These are phyloP conservation scores for Solanum rostratum DNA, from an alignment of 257 asterid genomes.

Conservation along the genomic window DNA sequence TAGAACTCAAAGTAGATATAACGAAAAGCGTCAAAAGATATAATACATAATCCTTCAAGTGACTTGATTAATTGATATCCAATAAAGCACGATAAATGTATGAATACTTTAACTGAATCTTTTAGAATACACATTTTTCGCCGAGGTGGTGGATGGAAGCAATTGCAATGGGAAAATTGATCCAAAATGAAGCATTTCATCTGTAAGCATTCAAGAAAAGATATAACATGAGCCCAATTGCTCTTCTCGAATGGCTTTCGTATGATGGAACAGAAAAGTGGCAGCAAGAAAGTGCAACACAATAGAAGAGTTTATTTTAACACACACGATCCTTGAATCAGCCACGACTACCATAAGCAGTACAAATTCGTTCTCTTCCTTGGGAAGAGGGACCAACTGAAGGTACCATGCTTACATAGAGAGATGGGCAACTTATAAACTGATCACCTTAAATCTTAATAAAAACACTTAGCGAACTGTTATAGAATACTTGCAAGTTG, in stretches of 20 bases:
- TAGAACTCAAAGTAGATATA: background rate
- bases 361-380: background rate
- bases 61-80: background rate
- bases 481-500: background rate
- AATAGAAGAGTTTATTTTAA: background rate
- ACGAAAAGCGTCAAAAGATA: background rate
- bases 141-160: background rate
- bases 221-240: background rate
- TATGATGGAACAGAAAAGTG: background rate
- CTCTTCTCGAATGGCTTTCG: background rate
- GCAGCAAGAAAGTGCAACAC: background rate
- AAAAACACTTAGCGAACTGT: background rate
- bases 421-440: background rate
- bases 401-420: background rate
- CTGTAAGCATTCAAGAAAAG: background rate
- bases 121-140: background rate
- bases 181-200: background rate
- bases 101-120: background rate
- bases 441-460: background rate
- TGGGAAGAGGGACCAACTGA: background rate
- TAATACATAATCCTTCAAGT: background rate
- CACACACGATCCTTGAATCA: background rate
- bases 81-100: background rate
- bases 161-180: background rate
- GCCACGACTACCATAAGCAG: background rate